A percentile compares a stretch with the other conserved stretches of the same genome.
Evolutionary conservation across 345 rosid genomes (phyloP).

Genomic region (Sisymbrium altissimum): DNA sequence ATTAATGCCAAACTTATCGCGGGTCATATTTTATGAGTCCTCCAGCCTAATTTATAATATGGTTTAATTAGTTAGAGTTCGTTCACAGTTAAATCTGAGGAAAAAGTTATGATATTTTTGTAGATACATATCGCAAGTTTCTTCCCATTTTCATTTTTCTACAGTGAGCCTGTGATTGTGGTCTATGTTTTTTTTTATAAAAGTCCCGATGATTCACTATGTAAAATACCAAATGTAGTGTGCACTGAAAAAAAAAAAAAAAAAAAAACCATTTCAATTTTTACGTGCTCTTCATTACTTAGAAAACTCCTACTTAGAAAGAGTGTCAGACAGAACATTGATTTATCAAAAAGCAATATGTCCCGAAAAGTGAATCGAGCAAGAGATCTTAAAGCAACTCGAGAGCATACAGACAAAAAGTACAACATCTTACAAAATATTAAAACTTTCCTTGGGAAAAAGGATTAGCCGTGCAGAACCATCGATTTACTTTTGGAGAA

Average conservation of each 20-base stretch:
- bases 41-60: no score
- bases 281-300: neutral
- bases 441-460: neutral
- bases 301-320: neutral
- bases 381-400: conserved; percentile 21
- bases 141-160: neutral
- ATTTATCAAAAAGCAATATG: conserved; percentile 2
- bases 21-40: no score
- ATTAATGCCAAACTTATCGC: no score
- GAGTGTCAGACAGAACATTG: conserved; percentile 6
- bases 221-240: no score
- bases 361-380: conserved; percentile 22
- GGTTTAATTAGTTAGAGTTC: no score
- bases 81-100: no score
- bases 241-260: neutral
- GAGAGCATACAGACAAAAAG: conserved; percentile 22
- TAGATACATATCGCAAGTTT: neutral
- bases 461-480: conserved; percentile 34
- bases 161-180: neutral
- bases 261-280: neutral
- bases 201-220: no score
- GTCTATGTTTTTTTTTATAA: neutral
- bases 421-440: neutral
- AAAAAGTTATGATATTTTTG: neutral
- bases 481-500: conserved; percentile 21